These are phyloP conservation scores for Ambrosia trifida DNA, from an alignment of 129 eudicot species.

Conservation along the genomic window DNA sequence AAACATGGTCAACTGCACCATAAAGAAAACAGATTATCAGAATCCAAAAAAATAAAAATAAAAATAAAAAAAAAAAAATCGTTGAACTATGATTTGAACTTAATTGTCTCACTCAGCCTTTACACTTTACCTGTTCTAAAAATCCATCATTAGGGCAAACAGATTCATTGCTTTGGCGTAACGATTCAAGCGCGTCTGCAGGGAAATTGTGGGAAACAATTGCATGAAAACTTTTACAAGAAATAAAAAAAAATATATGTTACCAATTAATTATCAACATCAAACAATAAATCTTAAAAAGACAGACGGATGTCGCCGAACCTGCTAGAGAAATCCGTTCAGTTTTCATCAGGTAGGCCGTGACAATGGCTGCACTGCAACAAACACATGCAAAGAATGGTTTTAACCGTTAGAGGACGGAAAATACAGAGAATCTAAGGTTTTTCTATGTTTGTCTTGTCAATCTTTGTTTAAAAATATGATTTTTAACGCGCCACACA, in stretches of 20 bases:
- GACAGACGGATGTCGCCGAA: constrained; percentile 26
- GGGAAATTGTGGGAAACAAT: constrained; percentile 2
- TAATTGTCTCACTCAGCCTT: constrained; percentile 2
- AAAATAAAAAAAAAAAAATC: not conserved
- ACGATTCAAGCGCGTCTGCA: constrained; percentile 86
- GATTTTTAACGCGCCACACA: not conserved
- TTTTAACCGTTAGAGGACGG: constrained; percentile 50
- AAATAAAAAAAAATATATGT: not conserved
- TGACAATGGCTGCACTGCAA: constrained; percentile 97
- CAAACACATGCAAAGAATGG: constrained; percentile 62
- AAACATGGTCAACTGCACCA: constrained; percentile 87
- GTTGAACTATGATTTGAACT: not conserved
- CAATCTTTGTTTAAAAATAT: not conserved
- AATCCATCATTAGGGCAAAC: constrained; percentile 98
- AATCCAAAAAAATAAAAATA: not conserved
- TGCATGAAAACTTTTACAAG: constrained; percentile 18
- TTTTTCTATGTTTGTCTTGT: constrained; percentile 34
- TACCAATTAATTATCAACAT: not conserved
- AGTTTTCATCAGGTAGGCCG: constrained; percentile 94
- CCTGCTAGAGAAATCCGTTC: constrained; percentile 84
- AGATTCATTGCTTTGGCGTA: constrained; percentile 68
- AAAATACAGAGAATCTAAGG: constrained; percentile 37
- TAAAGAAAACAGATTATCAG: constrained; percentile 2
- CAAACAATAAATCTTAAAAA: constrained; percentile 5
- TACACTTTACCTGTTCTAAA: constrained; percentile 74